phyloP scores from a whole-genome alignment of 768 basidiomycete species.

The Mycena rosella region DNA sequence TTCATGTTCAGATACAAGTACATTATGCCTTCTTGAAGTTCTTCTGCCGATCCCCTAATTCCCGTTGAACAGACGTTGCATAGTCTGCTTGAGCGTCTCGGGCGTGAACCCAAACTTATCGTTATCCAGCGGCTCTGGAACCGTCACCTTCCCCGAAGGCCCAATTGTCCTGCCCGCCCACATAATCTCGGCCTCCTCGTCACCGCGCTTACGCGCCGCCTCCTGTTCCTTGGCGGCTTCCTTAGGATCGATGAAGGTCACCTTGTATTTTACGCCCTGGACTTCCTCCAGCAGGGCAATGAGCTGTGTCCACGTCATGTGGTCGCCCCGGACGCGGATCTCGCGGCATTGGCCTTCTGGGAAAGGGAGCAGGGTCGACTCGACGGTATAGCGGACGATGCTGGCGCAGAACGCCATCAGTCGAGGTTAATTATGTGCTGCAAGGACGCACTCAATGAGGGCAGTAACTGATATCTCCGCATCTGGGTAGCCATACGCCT shows the following conservation, averaged over 20 bases:
- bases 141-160: conserved; percentile 3
- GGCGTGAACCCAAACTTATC: conserved; percentile 19
- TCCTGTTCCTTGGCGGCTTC: conserved; percentile 20
- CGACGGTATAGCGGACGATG: not conserved
- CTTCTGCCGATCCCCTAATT: not conserved
- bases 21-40: not conserved
- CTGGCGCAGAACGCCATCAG: not conserved
- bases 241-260: conserved; percentile 5
- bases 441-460: conserved; percentile 2
- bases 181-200: conserved; percentile 13
- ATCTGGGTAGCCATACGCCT: conserved; percentile 13
- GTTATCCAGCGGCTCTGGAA: conserved; percentile 13
- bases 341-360: not conserved
- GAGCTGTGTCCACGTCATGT: conserved; percentile 6
- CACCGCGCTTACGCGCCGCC: conserved; percentile 12
- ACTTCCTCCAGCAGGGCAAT: conserved; percentile 4
- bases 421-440: not conserved
- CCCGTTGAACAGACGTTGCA: not conserved
- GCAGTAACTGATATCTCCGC: conserved; percentile 21
- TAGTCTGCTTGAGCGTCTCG: conserved; percentile 10
- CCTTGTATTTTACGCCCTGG: not conserved
- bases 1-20: not conserved
- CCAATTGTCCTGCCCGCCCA: conserved; percentile 13
- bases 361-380: not conserved
- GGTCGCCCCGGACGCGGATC: conserved; percentile 9